These are phyloP conservation scores for Chrysosphaeria jannelii DNA, from an alignment of 2,329 filamentous ascomycete species.

Conservation along the genomic window DNA sequence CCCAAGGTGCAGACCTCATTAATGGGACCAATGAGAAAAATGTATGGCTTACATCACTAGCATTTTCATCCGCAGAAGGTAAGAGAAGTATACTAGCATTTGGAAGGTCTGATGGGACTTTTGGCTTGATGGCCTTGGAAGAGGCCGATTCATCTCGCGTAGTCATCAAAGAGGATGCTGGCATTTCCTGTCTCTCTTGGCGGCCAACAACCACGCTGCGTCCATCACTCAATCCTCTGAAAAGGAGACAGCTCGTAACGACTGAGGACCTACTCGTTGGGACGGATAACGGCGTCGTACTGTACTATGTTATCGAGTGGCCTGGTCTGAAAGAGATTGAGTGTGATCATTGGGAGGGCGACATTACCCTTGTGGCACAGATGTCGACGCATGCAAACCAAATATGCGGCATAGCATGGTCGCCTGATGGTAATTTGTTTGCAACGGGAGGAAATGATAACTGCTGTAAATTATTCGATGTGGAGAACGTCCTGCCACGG, in stretches of 20 bases:
- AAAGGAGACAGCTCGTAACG: constrained; percentile 19
- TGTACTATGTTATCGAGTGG: constrained; percentile 83
- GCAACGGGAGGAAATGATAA: constrained; percentile 89
- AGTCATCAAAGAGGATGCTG: constrained; percentile 36
- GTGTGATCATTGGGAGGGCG: constrained; percentile 41
- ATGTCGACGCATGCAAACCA: constrained; percentile 63
- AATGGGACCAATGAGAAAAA: constrained; percentile 15
- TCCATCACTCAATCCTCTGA: constrained; percentile 18
- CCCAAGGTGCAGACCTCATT: constrained; percentile 28
- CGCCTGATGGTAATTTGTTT: constrained; percentile 41
- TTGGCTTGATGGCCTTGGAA: constrained; percentile 50
- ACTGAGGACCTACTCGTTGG: constrained; percentile 71
- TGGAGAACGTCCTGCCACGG: constrained; percentile 19
- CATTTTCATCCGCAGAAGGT: constrained; percentile 59
- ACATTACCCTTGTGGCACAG: constrained; percentile 46
- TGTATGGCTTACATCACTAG: constrained; percentile 48
- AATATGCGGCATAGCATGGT: constrained; percentile 82
- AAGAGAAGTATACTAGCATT: constrained; percentile 57
- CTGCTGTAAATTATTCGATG: constrained; percentile 51
- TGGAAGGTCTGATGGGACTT: constrained; percentile 45
- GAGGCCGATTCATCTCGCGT: constrained; percentile 17
- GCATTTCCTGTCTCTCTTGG: constrained; percentile 59
- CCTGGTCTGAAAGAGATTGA: constrained; percentile 29
- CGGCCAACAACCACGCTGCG: constrained; percentile 28
- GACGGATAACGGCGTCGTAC: constrained; percentile 54